These are phyloP conservation scores for Yarrowia sp. DNA, from an alignment of 805 yeast species.

Conservation along the genomic window DNA sequence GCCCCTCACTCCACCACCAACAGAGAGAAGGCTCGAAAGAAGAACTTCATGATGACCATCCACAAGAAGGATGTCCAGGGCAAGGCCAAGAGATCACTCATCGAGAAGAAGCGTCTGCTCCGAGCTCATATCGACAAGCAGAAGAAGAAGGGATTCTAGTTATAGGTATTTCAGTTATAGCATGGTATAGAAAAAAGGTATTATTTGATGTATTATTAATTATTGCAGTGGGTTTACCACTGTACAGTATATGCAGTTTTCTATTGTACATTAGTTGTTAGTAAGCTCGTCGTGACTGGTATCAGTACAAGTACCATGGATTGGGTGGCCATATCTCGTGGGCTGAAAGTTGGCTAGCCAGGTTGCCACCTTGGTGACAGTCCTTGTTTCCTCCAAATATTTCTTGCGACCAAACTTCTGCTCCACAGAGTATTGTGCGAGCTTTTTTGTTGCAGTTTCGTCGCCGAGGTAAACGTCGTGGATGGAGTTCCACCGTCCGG, in stretches of 20 bases:
- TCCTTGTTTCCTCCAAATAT: background rate
- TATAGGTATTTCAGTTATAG: background rate
- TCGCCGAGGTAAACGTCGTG: background rate
- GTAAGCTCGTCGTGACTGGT: background rate
- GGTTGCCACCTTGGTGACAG: background rate
- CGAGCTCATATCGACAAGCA: slow-evolving; percentile 85
- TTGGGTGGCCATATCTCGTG: background rate
- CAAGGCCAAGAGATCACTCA: slow-evolving; percentile 80
- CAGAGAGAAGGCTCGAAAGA: slow-evolving; percentile 93
- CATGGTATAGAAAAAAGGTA: slow-evolving; percentile 16
- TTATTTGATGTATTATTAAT: background rate
- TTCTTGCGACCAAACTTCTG: background rate
- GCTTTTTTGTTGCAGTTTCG: too few species aligned
- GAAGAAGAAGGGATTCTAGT: slow-evolving; percentile 73
- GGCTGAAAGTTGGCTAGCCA: background rate
- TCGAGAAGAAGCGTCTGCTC: slow-evolving; percentile 84
- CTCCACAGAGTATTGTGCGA: background rate
- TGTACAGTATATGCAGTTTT: background rate
- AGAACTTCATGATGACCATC: slow-evolving; percentile 98
- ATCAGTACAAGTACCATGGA: background rate
- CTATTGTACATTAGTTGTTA: background rate
- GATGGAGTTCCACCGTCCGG: background rate
- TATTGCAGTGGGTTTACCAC: background rate
- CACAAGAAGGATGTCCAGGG: slow-evolving; percentile 95
- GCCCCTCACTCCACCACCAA: slow-evolving; percentile 88